Evolutionary conservation across 2,329 filamentous ascomycete species (phyloP), one percentile per base, ranked within the genome.

Genomic region (Apiospora aurea): DNA sequence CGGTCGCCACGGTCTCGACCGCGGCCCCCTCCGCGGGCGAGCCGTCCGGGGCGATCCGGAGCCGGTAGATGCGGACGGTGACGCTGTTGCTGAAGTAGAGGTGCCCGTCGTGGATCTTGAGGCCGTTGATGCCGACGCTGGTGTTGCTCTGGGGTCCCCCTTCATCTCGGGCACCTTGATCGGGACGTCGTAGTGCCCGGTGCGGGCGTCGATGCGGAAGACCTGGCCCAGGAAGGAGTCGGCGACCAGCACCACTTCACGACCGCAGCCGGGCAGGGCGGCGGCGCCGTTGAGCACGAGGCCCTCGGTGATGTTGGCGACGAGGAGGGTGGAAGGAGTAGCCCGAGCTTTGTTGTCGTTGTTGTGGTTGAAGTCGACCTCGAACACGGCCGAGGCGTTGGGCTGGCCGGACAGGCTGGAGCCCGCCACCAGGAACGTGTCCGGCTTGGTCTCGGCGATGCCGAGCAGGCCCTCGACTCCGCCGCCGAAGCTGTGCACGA

Each of bases 361-460:
- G 8, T 47, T 61, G 34, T 64, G n/a, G 6, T 47, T 61, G 47
- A 72, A 57, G 18, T n/a, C 24, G 34, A 72, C 46, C 14, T 67
- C 73, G 74, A 75, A 76, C 24, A 77, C 24, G 18, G 72, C 64
- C 18, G 69, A 70, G 66, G 73, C 71, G 7, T 61, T 71, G 24
- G 70, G 61, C 4, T 61, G 46, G 41, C 47, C 68, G 14, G 53
- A 29, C 64, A 71, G 72, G 43, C 69, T 67, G 46, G 71, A 74
- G 2, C 71, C 73, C 18, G 71, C 71, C 29, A 78, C 70, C 41
- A 74, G 71, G 51, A 77, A 77, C 0, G 71, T 71, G 64, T 76
- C 75, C 1, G 71, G 75, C 13, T 51, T 69, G 16, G 76, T 72
- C 73, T 82, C 79, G 11, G 77, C 75, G 69, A 81, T 81, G 46